Evolutionary conservation across 1,284 basidiomycete genomes (phyloP), one percentile per base, ranked within the genome.

Genomic region (Salmacisia buchloeana): DNA sequence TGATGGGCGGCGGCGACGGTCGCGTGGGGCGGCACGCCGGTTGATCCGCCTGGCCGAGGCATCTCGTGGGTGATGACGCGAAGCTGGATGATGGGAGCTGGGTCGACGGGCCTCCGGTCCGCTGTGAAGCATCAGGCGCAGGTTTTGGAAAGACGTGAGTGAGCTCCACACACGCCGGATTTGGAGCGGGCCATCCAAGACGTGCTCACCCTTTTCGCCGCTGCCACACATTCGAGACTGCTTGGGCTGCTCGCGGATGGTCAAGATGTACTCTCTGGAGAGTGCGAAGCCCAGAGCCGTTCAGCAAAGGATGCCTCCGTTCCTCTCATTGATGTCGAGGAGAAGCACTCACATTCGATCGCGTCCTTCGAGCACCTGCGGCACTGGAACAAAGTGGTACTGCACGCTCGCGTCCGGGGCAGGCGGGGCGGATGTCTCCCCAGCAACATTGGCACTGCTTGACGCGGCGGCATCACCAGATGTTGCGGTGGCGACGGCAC

Each of bases 61-160:
- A 33, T 54, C 34, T 75, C 71, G 66, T 76, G 74, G 5, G 73
- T 89, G 70, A 91, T 85, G 62, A 97, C 90, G 60, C 89, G 87
- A 6, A 97, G 86, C 80, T 94, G 92, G n/a, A 97, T 87, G 79
- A 97, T 94, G 13, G 94, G 94, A 0, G 92, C 92, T 0, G 94
- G 94, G 83, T 97, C 92, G 76, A 97, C 92, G 2, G 94, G 92
- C 33, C 94, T 85, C 39, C 93, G 85, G 83, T 97, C 91, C 64
- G 91, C 91, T 92, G 80, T 38, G 45, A 33, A 63, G 67, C 2
- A 31, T 56, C 60, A 39, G 34, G 58, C 29, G 5, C 21, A 25
- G 34, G 52, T 31, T 39, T 23, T 7, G 15, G n/a, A 12, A 75
- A 79, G 69, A 45, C 13, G 31, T 31, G 15, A 31, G 31, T 29